These are phyloP conservation scores for Cephalotrichum gorgonifer DNA, from an alignment of 2,329 filamentous ascomycete genomes.

Conservation along the genomic window DNA sequence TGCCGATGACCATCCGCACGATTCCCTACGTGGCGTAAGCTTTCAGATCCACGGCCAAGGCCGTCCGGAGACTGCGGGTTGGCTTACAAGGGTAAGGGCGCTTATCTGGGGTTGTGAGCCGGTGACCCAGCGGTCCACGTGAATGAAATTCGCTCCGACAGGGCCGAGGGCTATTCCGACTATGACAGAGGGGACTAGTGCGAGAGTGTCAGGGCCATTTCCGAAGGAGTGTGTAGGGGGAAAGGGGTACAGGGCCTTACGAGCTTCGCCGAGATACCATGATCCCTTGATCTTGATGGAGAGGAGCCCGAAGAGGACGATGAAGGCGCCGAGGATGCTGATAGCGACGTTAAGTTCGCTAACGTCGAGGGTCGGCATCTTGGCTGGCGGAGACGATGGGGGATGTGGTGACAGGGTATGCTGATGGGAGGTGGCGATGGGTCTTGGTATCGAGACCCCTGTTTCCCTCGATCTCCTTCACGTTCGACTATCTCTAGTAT, in stretches of 20 bases:
- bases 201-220: neutral
- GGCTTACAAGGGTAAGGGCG: constrained; percentile 26
- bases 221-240: neutral
- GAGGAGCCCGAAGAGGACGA: constrained; percentile 35
- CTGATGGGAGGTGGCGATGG: too few relatives aligned
- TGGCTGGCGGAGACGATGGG: too few relatives aligned
- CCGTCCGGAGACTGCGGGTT: neutral
- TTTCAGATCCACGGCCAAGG: neutral
- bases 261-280: constrained; percentile 44
- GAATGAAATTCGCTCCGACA: constrained; percentile 40
- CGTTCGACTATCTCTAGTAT: too few relatives aligned
- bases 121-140: constrained; percentile 28
- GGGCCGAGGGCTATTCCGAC: constrained; percentile 45
- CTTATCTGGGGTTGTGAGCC: constrained; percentile 17
- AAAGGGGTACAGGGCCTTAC: constrained; percentile 21
- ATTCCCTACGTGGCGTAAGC: constrained; percentile 15
- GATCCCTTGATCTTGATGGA: constrained; percentile 41
- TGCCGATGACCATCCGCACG: constrained; percentile 48
- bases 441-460: too few relatives aligned
- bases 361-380: constrained; percentile 13
- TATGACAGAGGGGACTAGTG: constrained; percentile 42
- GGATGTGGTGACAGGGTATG: too few relatives aligned
- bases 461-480: too few relatives aligned
- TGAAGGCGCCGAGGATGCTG: constrained; percentile 26
- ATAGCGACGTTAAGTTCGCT: constrained; percentile 13